phyloP scores from a whole-genome alignment of 495 filamentous ascomycete species.

The Penicillium verhagenii region DNA sequence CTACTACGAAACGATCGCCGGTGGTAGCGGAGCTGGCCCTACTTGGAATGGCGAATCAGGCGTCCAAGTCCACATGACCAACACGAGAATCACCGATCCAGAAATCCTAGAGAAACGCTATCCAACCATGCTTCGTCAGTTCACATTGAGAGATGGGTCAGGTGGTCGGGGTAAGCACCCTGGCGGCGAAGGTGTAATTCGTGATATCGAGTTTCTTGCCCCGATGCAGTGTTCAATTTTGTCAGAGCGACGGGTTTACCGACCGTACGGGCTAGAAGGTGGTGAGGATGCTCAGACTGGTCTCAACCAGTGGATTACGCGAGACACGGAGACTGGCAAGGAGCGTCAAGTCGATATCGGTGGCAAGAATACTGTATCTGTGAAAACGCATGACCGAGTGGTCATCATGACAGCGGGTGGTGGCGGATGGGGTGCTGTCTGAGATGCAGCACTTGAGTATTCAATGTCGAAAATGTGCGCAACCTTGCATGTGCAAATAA shows the following conservation, averaged over 20 bases:
- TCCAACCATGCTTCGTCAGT: conserved; percentile 68
- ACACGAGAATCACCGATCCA: conserved; percentile 89
- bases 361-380: too few relatives aligned
- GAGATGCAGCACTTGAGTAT: too few relatives aligned
- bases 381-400: too few relatives aligned
- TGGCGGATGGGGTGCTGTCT: too few relatives aligned
- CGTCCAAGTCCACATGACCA: conserved; percentile 94
- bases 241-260: conserved; percentile 78
- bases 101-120: conserved; percentile 90
- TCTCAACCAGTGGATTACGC: too few relatives aligned
- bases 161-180: conserved; percentile 37
- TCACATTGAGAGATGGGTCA: conserved; percentile 25
- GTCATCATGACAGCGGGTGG: too few relatives aligned
- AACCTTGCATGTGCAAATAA: too few relatives aligned
- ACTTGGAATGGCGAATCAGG: conserved; percentile 82
- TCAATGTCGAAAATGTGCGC: too few relatives aligned
- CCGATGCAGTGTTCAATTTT: conserved; percentile 84
- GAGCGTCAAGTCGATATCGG: too few relatives aligned
- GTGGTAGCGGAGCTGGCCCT: conserved; percentile 79
- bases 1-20: conserved; percentile 92
- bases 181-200: conserved; percentile 39
- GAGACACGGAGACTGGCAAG: too few relatives aligned
- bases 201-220: conserved; percentile 38
- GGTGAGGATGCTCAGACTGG: conserved; percentile 85
- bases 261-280: conserved; percentile 81